A percentile compares a stretch with the other conserved stretches of the same genome.
Evolutionary conservation across 257 asterid genomes (phyloP).

Genomic region (Solanum sejunctum): DNA sequence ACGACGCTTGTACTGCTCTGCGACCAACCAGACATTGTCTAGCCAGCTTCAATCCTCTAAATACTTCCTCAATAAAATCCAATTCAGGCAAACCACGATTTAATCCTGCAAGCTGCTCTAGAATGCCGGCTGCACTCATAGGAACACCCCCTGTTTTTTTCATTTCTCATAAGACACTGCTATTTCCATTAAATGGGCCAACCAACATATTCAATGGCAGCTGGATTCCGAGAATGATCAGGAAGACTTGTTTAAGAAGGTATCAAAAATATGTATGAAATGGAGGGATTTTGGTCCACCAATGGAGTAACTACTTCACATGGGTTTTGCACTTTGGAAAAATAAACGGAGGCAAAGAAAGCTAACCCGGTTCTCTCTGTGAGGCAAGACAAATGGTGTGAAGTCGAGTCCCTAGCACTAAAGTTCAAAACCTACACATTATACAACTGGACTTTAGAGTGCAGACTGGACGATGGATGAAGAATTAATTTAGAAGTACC

Average conservation of each 20-base stretch:
- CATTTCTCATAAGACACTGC: neutral
- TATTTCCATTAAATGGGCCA: neutral
- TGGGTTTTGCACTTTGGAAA: neutral
- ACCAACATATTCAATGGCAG: neutral
- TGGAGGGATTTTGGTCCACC: neutral
- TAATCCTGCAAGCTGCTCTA: neutral
- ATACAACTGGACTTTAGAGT: neutral
- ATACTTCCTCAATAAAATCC: neutral
- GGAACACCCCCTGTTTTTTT: neutral
- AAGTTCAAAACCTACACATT: neutral
- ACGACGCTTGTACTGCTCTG: neutral
- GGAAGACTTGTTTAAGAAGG: neutral
- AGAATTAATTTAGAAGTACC: neutral
- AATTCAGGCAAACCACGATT: neutral
- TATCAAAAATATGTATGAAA: neutral
- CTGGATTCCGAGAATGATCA: neutral
- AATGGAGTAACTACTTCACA: neutral
- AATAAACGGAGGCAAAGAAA: neutral
- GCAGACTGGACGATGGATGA: neutral
- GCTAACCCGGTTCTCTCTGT: neutral
- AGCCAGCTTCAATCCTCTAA: neutral
- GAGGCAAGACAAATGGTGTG: neutral
- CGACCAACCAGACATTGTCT: neutral
- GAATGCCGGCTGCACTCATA: neutral
- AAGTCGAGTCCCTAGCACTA: neutral